Base-by-base conservation (phyloP, 306 rosid species). In the Trifolium repens region DNA sequence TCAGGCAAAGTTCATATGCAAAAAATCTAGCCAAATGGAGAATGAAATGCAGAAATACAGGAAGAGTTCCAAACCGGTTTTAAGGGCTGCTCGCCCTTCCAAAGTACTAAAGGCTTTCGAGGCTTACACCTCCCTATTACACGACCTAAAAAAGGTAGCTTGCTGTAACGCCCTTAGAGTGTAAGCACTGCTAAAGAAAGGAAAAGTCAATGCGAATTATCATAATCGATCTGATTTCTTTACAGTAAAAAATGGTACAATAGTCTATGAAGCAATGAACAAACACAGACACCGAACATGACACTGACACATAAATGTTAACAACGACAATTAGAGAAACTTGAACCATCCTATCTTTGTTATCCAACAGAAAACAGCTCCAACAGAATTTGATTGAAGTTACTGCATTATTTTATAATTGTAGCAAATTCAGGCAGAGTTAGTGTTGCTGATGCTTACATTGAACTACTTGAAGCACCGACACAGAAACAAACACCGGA, bases 1-100 rank as follows among this genome's bases (percentile, higher is more conserved):
- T 55, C 14, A 42, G 49, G 49, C 70, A 65, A 64, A 65, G 69
- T 64, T 74, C 61, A 83, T 22, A n/a, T 63, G 67, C 35, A 53
- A 14, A 53, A 34, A n/a, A 6, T 52, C 55, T 35, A 3, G 5
- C 42, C 42, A 2, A 39, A 39, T 39, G 9, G 42, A 39, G 42
- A 39, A 39, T 39, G 42, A 39, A 39, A 39, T 39, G 42, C 42
- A 39, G 42, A 39, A 39, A 7, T 39, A 39, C 42, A 7, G 9
- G 42, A 39, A 39, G 8, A 7, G 9, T 35, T 39, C 42, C 42
- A 39, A 39, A 39, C 42, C 42, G 2, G 42, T 7, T 39, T 39
- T 39, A 39, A 39, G 42, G 42, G 42, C 9, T 39, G 42, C 9
- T 39, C 2, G 42, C 2, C 42, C 42, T 39, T 7, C 42, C 2